A percentile compares a stretch with the other conserved stretches of the same genome.
Evolutionary conservation across 805 yeast species (phyloP).

Genomic region (Starmerella floricola): DNA sequence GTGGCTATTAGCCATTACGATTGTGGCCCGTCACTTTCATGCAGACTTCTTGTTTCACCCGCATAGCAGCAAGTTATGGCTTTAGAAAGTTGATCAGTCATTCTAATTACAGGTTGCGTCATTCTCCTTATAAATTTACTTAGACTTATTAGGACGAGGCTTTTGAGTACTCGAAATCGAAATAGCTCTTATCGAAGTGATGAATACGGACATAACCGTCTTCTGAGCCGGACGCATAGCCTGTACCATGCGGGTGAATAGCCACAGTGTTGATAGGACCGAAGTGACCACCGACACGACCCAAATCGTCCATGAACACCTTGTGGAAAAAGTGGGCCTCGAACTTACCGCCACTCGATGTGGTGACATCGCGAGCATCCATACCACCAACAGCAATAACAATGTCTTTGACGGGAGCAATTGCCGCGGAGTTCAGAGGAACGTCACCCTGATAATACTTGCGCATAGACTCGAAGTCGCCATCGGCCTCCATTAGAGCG

Average conservation of each 20-base stretch:
- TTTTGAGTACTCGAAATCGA: constrained; percentile 84
- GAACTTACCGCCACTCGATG: constrained; percentile 95
- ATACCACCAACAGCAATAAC: constrained; percentile 98
- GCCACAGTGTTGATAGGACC: constrained; percentile 95
- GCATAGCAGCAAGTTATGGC: too few species aligned
- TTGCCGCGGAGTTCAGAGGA: constrained; percentile 89
- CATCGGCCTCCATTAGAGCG: constrained; percentile 60
- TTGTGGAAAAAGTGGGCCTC: constrained; percentile 95
- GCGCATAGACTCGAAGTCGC: constrained; percentile 43
- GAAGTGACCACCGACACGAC: constrained; percentile 95
- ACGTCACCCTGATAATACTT: constrained; percentile 78
- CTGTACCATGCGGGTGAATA: constrained; percentile 84
- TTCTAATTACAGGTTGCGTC: not conserved
- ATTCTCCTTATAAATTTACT: not conserved
- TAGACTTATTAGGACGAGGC: not conserved
- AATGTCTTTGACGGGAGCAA: constrained; percentile 85
- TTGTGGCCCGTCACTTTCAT: too few species aligned
- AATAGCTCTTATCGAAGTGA: constrained; percentile 82
- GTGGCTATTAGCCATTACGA: too few species aligned
- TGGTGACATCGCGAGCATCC: constrained; percentile 95
- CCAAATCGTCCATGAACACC: constrained; percentile 88
- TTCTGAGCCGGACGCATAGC: constrained; percentile 96
- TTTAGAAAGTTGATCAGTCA: too few species aligned
- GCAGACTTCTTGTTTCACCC: too few species aligned
- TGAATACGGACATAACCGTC: constrained; percentile 95